A percentile compares a stretch with the other conserved stretches of the same genome.
phyloP scores from a whole-genome alignment of 108 stramenopile genomes.

The Pseudonitzschia pungens region DNA sequence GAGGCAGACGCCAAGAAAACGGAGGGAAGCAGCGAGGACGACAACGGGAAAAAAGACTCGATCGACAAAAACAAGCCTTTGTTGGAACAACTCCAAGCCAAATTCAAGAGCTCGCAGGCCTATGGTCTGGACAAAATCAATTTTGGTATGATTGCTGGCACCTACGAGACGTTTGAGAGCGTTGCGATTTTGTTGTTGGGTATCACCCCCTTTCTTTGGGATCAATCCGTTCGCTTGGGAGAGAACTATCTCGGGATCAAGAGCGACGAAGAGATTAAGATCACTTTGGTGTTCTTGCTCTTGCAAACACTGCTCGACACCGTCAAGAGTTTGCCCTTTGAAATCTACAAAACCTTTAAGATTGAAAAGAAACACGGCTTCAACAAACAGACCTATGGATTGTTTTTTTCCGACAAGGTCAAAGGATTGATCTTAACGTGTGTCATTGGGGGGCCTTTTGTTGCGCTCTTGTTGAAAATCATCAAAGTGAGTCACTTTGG shows the following conservation, averaged over 20 bases:
- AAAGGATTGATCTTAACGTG: slow-evolving; percentile 79
- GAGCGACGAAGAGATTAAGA: slow-evolving; percentile 75
- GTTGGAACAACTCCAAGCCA: slow-evolving; percentile 79
- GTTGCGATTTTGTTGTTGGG: slow-evolving; percentile 74
- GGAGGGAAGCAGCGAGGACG: slow-evolving; percentile 24
- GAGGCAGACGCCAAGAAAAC: not conserved
- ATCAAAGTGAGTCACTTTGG: slow-evolving; percentile 45
- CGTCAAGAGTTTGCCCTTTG: slow-evolving; percentile 82
- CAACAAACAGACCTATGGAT: slow-evolving; percentile 90
- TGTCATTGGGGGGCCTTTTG: slow-evolving; percentile 88
- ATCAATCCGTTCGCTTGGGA: slow-evolving; percentile 44
- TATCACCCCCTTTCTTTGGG: slow-evolving; percentile 84
- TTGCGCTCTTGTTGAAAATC: slow-evolving; percentile 83
- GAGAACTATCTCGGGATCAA: slow-evolving; percentile 50
- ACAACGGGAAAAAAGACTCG: slow-evolving; percentile 28
- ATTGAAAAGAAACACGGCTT: slow-evolving; percentile 97
- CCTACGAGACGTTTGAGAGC: slow-evolving; percentile 68
- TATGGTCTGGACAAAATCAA: slow-evolving; percentile 91
- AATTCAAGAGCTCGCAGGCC: slow-evolving; percentile 78
- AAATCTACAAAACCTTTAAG: slow-evolving; percentile 87
- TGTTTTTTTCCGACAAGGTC: slow-evolving; percentile 93
- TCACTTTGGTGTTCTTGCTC: slow-evolving; percentile 80
- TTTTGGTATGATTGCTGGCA: slow-evolving; percentile 79
- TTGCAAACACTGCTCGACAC: slow-evolving; percentile 72
- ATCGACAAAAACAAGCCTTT: slow-evolving; percentile 54